A percentile compares a stretch with the other conserved stretches of the same genome.
Evolutionary conservation across 768 basidiomycete genomes (phyloP).

Genomic region (Hericium rajendrae): DNA sequence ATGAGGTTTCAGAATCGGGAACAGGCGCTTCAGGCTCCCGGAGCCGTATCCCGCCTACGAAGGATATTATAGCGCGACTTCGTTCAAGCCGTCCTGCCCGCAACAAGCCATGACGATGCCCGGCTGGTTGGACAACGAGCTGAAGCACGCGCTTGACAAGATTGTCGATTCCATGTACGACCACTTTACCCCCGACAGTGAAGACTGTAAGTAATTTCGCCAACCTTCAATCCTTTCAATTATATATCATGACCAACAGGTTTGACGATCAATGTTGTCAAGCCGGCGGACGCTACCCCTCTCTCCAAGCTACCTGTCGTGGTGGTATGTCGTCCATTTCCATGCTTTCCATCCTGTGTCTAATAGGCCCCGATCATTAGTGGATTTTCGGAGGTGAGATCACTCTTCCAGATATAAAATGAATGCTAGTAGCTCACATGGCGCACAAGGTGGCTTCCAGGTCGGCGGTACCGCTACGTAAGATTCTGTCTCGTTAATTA

Average conservation of each 20-base stretch:
- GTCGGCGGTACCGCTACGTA: not conserved
- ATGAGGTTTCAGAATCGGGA: not conserved
- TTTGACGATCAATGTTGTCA: constrained; percentile 16
- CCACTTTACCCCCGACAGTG: not conserved
- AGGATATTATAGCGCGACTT: not conserved
- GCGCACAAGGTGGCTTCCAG: not conserved
- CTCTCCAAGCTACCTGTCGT: constrained; percentile 14
- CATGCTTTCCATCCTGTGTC: not conserved
- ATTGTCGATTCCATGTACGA: not conserved
- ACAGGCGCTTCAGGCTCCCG: not conserved
- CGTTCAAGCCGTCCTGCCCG: not conserved
- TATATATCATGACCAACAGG: constrained; percentile 4
- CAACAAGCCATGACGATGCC: not conserved
- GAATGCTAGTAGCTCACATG: not conserved
- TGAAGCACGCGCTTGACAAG: not conserved
- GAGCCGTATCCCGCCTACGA: not conserved
- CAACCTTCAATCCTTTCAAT: not conserved
- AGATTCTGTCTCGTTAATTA: not conserved
- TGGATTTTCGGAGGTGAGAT: constrained; percentile 17
- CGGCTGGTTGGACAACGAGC: not conserved
- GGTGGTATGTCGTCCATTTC: constrained; percentile 9
- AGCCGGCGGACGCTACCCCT: constrained; percentile 4
- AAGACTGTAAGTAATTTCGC: constrained; percentile 12
- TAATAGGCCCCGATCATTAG: not conserved
- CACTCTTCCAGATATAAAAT: not conserved